phyloP scores from a whole-genome alignment of 257 asterid genomes.

The Solanum rostratum region DNA sequence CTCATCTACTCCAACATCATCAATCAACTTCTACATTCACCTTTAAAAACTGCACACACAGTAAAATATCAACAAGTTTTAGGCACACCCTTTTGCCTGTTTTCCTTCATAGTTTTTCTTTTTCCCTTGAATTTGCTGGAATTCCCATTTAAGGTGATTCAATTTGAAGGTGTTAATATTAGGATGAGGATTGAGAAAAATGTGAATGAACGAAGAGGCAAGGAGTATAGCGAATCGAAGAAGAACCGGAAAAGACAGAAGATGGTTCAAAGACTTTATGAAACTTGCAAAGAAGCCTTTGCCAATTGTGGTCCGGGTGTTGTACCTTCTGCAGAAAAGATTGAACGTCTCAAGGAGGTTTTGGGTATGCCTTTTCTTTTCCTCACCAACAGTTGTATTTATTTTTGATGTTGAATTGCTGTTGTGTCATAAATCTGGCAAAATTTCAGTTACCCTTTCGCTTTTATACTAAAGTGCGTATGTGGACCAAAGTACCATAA shows the following conservation, averaged over 20 bases:
- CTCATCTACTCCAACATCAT: background rate
- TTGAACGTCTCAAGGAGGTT: constrained; percentile 49
- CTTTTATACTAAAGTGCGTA: background rate
- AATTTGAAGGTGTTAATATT: background rate
- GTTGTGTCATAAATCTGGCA: background rate
- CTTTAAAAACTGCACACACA: background rate
- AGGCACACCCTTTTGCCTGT: background rate
- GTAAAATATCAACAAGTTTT: background rate
- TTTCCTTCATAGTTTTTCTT: background rate
- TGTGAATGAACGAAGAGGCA: background rate
- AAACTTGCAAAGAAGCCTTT: constrained; percentile 63
- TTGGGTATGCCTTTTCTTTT: constrained; percentile 39
- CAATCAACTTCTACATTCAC: background rate
- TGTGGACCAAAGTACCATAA: background rate
- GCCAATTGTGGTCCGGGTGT: constrained; percentile 77
- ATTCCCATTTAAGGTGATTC: background rate
- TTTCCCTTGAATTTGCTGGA: background rate
- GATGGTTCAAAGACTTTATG: constrained; percentile 53
- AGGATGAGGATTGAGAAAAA: constrained; percentile 4
- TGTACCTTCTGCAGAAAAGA: constrained; percentile 62
- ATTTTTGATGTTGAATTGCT: background rate
- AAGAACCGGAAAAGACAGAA: background rate
- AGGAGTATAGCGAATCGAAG: background rate
- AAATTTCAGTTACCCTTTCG: background rate
- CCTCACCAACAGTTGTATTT: no score